These are phyloP conservation scores for Scedosporium dehoogii DNA, from an alignment of 2,329 filamentous ascomycete genomes.

Conservation along the genomic window DNA sequence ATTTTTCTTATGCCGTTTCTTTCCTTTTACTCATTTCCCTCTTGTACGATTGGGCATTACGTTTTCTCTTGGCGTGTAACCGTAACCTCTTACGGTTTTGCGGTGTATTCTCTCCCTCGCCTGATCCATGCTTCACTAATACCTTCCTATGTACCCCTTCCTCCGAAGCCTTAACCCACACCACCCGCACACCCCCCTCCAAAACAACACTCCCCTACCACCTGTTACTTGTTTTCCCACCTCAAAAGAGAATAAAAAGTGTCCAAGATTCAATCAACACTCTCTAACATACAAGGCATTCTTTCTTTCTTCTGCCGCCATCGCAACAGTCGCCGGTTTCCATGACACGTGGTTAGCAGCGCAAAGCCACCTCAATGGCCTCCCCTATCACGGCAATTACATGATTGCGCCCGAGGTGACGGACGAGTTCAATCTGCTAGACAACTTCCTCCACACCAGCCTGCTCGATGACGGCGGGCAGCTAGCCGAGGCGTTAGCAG, in stretches of 20 bases:
- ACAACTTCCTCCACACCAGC: constrained; percentile 91
- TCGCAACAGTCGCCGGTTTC: constrained; percentile 60
- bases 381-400: constrained; percentile 86
- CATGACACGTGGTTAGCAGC: constrained; percentile 70
- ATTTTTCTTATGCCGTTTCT: constrained; percentile 10
- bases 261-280: not conserved
- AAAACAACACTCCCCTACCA: no score
- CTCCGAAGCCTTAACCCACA: no score
- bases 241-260: no score
- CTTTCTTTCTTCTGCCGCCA: not conserved
- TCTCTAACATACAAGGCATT: not conserved
- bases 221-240: no score
- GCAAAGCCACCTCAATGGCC: constrained; percentile 82
- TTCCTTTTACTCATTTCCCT: constrained; percentile 13
- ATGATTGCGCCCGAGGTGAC: constrained; percentile 90
- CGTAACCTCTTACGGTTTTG: not conserved
- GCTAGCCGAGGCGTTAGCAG: constrained; percentile 49
- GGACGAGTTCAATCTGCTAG: constrained; percentile 92
- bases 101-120: constrained; percentile 3
- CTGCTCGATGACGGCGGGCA: constrained; percentile 74
- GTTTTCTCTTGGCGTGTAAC: not conserved
- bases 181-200: no score
- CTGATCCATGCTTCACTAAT: constrained; percentile 13
- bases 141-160: not conserved
- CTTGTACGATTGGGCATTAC: not conserved